Percentiles rank a stretch among this genome's conserved stretches.
phyloP scores from a whole-genome alignment of 2,329 filamentous ascomycete genomes.

The Leptographium galeiforme region DNA sequence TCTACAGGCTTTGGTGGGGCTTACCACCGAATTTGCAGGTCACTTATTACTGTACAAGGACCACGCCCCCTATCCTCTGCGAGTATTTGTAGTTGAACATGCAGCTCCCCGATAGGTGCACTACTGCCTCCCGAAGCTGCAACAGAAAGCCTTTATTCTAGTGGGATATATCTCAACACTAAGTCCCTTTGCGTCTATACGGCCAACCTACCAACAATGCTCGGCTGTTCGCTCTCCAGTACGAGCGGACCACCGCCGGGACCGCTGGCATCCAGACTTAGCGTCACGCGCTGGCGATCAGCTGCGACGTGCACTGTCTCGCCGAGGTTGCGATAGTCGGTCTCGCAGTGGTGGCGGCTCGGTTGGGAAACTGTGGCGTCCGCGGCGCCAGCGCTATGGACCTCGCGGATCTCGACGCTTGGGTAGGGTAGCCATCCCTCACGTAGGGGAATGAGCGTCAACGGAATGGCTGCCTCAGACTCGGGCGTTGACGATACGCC shows the following conservation, averaged over 20 bases:
- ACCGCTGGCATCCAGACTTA: conserved; percentile 57
- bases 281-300: conserved; percentile 57
- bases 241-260: conserved; percentile 52
- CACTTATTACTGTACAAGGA: too few relatives aligned
- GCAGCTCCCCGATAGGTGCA: too few relatives aligned
- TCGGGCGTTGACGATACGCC: conserved; percentile 26
- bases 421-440: conserved; percentile 70
- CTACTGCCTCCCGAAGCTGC: too few relatives aligned
- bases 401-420: conserved; percentile 60
- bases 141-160: too few relatives aligned
- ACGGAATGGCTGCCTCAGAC: conserved; percentile 44
- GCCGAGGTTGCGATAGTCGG: conserved; percentile 65
- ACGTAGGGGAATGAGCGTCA: conserved; percentile 69
- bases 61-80: too few relatives aligned
- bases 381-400: conserved; percentile 20
- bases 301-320: conserved; percentile 64
- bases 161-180: too few relatives aligned
- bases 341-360: conserved; percentile 46
- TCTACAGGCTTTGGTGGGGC: not conserved
- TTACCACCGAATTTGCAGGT: too few relatives aligned
- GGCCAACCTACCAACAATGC: conserved; percentile 23
- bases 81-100: too few relatives aligned
- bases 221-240: conserved; percentile 42
- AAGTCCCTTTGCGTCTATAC: conserved; percentile 3
- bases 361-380: conserved; percentile 5